Evolutionary conservation across 1,139 yeast genomes (phyloP), one percentile per base, ranked within the genome.

Genomic region (Kazachstania sp.): DNA sequence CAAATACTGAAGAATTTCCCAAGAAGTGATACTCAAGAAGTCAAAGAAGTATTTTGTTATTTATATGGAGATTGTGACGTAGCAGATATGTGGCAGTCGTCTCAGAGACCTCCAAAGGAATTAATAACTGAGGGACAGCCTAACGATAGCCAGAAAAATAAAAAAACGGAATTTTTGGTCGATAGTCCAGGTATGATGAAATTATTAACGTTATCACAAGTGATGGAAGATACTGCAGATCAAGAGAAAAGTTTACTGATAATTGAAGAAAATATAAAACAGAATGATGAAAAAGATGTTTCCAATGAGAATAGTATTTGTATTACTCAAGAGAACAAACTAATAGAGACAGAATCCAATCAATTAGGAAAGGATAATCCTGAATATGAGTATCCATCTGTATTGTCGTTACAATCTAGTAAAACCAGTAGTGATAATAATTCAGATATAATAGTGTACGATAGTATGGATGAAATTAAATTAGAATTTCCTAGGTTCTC

Each of bases 181-280:
- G 29, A 19, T 9, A 20, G 20, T 13, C 8, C 32, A 5, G 42
- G 23, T 8, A 19, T 28, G 16, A 29, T 39, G 42, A 30, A 31
- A 29, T 30, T 39, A 39, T 37, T 60, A 31, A 51, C 63, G 11
- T 48, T 60, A 35, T 60, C 65, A 9, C 65, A 60, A 47, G 60
- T 55, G 2, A 51, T 60, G 59, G 54, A 53, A 15, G 59, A 56
- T 43, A 49, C 37, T 29, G 38, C 32, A 9, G 34, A 29, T 2
- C 37, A 32, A 7, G 43, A 40, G 18, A 40, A 40, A 23, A 40
- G 40, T 28, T 30, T 29, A 9, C 12, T 28, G 20, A 16, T 36
- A 8, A 5, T 18, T 15, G 19, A 36, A 9, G 26, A 41, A 41
- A 20, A 31, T 15, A 20, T 39, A 18, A 19, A 12, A 4, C 29